These are phyloP conservation scores for sunflower (Helianthus annuus) DNA, from an alignment of 129 eudicot genomes.

Conservation along the genomic window DNA sequence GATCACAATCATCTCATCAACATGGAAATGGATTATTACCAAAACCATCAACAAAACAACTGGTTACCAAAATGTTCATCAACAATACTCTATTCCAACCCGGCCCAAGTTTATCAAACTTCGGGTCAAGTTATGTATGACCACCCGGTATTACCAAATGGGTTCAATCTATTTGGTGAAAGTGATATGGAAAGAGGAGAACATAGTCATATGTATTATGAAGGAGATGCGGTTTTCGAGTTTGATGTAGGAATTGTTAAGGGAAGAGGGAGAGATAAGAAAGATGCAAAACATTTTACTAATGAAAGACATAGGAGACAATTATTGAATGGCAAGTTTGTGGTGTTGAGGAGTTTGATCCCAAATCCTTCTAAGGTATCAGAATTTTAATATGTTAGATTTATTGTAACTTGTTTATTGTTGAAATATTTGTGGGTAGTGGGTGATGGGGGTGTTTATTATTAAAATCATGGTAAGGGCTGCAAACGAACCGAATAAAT, in stretches of 20 bases:
- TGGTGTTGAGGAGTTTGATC: constrained; percentile 29
- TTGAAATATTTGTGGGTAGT: too few species aligned
- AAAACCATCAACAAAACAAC: constrained; percentile 14
- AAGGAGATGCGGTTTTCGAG: constrained; percentile 59
- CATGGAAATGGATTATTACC: constrained; percentile 37
- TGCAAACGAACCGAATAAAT: too few species aligned
- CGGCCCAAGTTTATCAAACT: constrained; percentile 20
- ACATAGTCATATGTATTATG: constrained; percentile 37
- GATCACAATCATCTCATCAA: constrained; percentile 24
- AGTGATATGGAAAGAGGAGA: constrained; percentile 33
- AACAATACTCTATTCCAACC: too few species aligned
- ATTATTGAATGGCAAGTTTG: constrained; percentile 35
- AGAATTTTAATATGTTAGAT: not conserved
- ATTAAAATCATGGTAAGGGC: too few species aligned
- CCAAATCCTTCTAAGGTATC: constrained; percentile 38
- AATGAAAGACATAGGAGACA: constrained; percentile 40
- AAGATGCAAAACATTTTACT: constrained; percentile 37
- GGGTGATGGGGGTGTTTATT: too few species aligned
- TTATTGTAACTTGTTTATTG: too few species aligned
- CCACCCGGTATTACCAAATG: constrained; percentile 4
- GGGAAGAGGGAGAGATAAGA: constrained; percentile 44
- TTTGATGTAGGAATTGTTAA: constrained; percentile 43
- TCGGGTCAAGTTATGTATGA: too few species aligned
- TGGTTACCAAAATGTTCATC: too few species aligned
- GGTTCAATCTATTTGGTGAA: constrained; percentile 27